These are phyloP conservation scores for Cicer judaicum DNA, from an alignment of 306 rosid species.

Conservation along the genomic window DNA sequence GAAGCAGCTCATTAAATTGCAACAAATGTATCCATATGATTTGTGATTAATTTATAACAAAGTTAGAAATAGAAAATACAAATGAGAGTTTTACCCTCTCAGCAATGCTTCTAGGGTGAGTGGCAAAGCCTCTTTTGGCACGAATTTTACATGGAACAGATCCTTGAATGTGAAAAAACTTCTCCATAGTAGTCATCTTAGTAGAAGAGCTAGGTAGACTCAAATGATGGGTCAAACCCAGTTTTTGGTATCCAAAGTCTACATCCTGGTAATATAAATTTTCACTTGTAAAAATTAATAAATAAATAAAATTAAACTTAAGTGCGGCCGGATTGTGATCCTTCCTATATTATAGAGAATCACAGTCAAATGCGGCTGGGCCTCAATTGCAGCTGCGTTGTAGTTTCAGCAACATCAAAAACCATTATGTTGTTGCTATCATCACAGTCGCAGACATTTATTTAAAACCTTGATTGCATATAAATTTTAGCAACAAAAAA, in stretches of 20 bases:
- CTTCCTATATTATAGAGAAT: too few relatives aligned
- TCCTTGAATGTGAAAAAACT: conserved; percentile 60
- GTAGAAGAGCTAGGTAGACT: conserved; percentile 65
- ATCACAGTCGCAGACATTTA: too few relatives aligned
- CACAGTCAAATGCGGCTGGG: too few relatives aligned
- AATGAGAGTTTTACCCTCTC: conserved; percentile 70
- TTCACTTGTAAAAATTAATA: conserved; percentile 5
- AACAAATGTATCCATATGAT: background rate
- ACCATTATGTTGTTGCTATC: too few relatives aligned
- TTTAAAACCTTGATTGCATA: too few relatives aligned
- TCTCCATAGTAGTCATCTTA: conserved; percentile 54
- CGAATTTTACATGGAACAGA: conserved; percentile 77
- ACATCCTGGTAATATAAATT: conserved; percentile 47
- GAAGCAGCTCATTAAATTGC: background rate
- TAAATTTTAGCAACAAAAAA: too few relatives aligned
- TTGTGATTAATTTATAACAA: background rate
- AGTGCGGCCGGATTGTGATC: too few relatives aligned
- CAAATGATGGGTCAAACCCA: conserved; percentile 66
- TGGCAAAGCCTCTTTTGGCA: conserved; percentile 93
- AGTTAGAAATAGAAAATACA: background rate
- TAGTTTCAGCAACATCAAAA: too few relatives aligned
- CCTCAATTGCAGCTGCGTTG: too few relatives aligned
- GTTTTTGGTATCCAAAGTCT: conserved; percentile 51
- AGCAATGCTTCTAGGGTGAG: conserved; percentile 97
- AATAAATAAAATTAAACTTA: too few relatives aligned